Evolutionary conservation across 2,329 filamentous ascomycete species (phyloP).

Genomic region (Aspergillus sp.): DNA sequence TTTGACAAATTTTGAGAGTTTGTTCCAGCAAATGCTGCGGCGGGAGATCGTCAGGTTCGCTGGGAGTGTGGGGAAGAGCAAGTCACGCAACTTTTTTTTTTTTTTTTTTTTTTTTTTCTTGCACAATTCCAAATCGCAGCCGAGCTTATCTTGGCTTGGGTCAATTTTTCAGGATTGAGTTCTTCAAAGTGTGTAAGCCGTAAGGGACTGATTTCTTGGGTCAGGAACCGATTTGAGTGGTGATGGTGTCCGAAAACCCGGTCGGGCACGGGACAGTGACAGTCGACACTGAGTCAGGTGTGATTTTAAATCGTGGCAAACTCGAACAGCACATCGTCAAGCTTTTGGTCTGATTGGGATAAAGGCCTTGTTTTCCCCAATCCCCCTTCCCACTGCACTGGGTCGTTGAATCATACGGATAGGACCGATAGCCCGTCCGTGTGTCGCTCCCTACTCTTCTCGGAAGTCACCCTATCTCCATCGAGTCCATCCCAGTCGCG

Average conservation of each 20-base stretch:
- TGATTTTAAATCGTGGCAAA: not conserved
- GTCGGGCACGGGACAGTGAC: not conserved
- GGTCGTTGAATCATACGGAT: not conserved
- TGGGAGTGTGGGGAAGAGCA: not conserved
- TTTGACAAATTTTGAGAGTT: not conserved
- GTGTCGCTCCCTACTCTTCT: slow-evolving; percentile 12
- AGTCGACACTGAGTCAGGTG: not conserved
- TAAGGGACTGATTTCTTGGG: no score
- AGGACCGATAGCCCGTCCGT: not conserved
- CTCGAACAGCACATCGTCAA: not conserved
- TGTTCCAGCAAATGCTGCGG: slow-evolving; percentile 1
- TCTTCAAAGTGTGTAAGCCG: not conserved
- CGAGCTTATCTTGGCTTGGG: not conserved
- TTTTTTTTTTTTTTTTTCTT: not conserved
- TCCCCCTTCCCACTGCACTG: not conserved
- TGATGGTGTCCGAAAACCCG: not conserved
- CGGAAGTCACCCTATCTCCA: not conserved
- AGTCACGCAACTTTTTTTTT: not conserved
- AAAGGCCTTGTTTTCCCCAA: not conserved
- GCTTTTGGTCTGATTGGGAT: not conserved
- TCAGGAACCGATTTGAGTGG: not conserved
- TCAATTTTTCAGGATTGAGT: not conserved
- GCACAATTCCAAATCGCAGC: not conserved
- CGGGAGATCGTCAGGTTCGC: slow-evolving; percentile 10
- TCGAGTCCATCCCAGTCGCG: not conserved